A percentile compares a stretch with the other conserved stretches of the same genome.
These are phyloP conservation scores for Setaria viridis DNA, from an alignment of 202 grass and related monocot genomes.

Conservation along the genomic window DNA sequence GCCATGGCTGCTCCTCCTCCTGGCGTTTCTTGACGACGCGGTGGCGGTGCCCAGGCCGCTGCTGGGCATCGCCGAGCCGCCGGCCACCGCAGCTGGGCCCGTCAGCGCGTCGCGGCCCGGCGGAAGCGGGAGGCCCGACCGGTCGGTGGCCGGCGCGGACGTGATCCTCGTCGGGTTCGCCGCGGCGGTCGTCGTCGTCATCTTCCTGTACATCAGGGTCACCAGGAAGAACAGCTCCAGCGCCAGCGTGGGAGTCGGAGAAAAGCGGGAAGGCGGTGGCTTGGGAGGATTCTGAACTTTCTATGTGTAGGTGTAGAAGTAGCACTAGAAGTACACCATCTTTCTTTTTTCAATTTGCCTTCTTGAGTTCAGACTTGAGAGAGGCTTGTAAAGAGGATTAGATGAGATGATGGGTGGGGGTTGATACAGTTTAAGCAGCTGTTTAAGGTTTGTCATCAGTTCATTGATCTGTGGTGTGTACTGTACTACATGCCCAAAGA, in stretches of 20 bases:
- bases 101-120: constrained; percentile 13
- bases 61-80: constrained; percentile 49
- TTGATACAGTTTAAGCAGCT: background rate
- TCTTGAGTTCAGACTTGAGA: constrained; percentile 3
- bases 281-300: background rate
- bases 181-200: constrained; percentile 57
- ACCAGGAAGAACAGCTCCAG: constrained; percentile 58
- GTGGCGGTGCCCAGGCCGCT: constrained; percentile 46
- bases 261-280: constrained; percentile 3
- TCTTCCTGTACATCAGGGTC: constrained; percentile 82
- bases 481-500: background rate
- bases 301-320: background rate
- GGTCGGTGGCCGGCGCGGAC: constrained; percentile 75
- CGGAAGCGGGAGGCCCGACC: constrained; percentile 42
- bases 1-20: constrained; percentile 25
- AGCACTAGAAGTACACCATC: background rate
- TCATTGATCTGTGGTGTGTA: background rate
- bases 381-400: constrained; percentile 23
- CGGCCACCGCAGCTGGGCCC: constrained; percentile 25
- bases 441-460: background rate
- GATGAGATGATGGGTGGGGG: too few relatives aligned
- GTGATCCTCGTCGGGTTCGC: constrained; percentile 84
- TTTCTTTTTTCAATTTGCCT: background rate
- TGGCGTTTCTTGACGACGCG: constrained; percentile 13
- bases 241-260: background rate